Percentiles rank a stretch among this genome's conserved stretches.
Conservation (phyloP, 2,329 filamentous ascomycete species). For the Sporothrix protearum region DNA sequence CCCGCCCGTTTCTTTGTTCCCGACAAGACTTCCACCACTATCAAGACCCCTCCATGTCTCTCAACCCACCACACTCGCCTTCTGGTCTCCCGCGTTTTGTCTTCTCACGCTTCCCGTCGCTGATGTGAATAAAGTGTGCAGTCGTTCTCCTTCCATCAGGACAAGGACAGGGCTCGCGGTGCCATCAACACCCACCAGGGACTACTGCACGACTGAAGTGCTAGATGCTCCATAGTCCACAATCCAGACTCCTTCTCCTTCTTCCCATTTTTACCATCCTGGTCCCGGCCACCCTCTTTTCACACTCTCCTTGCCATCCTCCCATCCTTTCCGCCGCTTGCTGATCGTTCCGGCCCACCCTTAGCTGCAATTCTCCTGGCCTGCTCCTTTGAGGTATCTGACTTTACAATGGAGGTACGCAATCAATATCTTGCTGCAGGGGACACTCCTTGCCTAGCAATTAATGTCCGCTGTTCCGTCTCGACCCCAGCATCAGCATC, state of each 20-base stretch:
- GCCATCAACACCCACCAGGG: not conserved
- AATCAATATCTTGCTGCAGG: not conserved
- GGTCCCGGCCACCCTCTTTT: not conserved
- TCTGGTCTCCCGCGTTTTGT: not conserved
- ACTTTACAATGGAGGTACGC: not conserved
- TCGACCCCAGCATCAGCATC: too few relatives aligned
- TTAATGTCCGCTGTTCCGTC: constrained; percentile 1
- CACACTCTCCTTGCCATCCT: not conserved
- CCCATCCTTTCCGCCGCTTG: constrained; percentile 17
- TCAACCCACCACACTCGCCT: not conserved
- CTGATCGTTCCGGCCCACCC: constrained; percentile 8
- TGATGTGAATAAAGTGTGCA: not conserved
- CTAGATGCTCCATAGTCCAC: not conserved
- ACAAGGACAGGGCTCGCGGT: constrained; percentile 15
- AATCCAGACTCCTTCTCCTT: not conserved
- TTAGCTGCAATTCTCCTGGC: not conserved
- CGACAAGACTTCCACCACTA: not conserved
- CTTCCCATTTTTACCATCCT: not conserved
- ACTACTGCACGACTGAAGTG: constrained; percentile 12
- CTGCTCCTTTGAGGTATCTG: not conserved
- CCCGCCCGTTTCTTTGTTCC: constrained; percentile 2
- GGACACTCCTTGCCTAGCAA: not conserved
- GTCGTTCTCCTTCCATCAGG: not conserved
- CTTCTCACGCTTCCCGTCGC: not conserved
- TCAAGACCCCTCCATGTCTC: not conserved